Evolutionary conservation across 2,329 filamentous ascomycete genomes (phyloP).

Genomic region (Cladophialophora psammophila): DNA sequence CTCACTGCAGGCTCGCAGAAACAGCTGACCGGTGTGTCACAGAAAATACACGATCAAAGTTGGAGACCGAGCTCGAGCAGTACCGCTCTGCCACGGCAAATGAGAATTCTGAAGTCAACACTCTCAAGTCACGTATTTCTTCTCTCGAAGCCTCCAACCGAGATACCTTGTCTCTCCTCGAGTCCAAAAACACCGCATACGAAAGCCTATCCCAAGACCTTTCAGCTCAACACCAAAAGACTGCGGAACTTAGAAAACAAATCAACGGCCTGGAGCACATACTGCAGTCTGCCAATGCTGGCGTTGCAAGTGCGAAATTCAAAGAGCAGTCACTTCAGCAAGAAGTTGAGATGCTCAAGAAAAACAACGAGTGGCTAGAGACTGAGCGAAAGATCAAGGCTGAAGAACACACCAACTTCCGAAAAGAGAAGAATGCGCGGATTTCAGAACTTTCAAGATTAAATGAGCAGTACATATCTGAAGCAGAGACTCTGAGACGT

Average conservation of each 20-base stretch:
- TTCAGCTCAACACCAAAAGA: conserved; percentile 86
- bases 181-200: conserved; percentile 86
- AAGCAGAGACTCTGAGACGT: conserved; percentile 77
- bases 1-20: neutral
- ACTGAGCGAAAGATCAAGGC: conserved; percentile 89
- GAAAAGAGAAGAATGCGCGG: conserved; percentile 91
- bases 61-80: conserved; percentile 82
- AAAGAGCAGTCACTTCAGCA: conserved; percentile 89
- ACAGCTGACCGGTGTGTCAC: conserved; percentile 36
- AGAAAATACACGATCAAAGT: conserved; percentile 77
- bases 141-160: conserved; percentile 91
- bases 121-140: conserved; percentile 80
- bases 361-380: conserved; percentile 93
- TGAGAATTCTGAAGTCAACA: conserved; percentile 71
- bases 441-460: conserved; percentile 87
- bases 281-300: conserved; percentile 80
- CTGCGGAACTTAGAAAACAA: conserved; percentile 81
- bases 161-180: conserved; percentile 85
- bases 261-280: conserved; percentile 82
- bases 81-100: conserved; percentile 76
- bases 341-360: conserved; percentile 85
- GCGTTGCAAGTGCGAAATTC: conserved; percentile 83
- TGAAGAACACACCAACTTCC: conserved; percentile 83
- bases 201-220: conserved; percentile 86
- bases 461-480: conserved; percentile 82